Percentiles rank a stretch among this genome's conserved stretches.
Conservation (phyloP, 2,329 filamentous ascomycete species). For the Fusarium sp. region DNA sequence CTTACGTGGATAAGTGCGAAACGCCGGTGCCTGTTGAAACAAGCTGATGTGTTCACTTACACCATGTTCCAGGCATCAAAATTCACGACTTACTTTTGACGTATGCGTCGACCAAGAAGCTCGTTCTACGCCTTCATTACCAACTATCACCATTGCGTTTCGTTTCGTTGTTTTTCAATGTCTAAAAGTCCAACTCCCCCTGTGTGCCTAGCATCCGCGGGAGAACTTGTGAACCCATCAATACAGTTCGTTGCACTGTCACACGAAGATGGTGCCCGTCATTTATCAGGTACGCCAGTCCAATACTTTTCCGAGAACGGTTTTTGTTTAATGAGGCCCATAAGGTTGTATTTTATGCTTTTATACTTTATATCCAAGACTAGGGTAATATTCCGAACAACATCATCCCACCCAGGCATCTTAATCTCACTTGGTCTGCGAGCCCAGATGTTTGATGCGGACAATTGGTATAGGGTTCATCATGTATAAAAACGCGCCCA, state of each 20-base stretch:
- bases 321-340: background rate
- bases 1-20: slow-evolving; percentile 23
- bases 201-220: background rate
- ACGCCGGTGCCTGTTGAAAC: slow-evolving; percentile 27
- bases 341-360: background rate
- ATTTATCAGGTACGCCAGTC: slow-evolving; percentile 20
- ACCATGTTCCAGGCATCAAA: slow-evolving; percentile 31
- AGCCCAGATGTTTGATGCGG: slow-evolving; percentile 1
- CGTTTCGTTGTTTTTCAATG: background rate
- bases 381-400: slow-evolving; percentile 2
- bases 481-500: too few relatives aligned
- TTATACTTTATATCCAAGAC: background rate
- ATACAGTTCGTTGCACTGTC: slow-evolving; percentile 18
- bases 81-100: slow-evolving; percentile 2
- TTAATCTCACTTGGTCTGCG: slow-evolving; percentile 20
- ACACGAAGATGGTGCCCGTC: slow-evolving; percentile 23
- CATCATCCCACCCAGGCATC: slow-evolving; percentile 16
- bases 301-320: slow-evolving; percentile 3
- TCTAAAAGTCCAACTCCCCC: too few relatives aligned
- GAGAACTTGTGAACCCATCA: background rate
- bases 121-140: background rate
- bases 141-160: background rate
- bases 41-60: slow-evolving; percentile 25
- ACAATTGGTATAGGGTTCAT: slow-evolving; percentile 13
- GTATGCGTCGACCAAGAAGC: background rate